Evolutionary conservation across 2,329 filamentous ascomycete genomes (phyloP).

Genomic region (Clonostachys sp.): DNA sequence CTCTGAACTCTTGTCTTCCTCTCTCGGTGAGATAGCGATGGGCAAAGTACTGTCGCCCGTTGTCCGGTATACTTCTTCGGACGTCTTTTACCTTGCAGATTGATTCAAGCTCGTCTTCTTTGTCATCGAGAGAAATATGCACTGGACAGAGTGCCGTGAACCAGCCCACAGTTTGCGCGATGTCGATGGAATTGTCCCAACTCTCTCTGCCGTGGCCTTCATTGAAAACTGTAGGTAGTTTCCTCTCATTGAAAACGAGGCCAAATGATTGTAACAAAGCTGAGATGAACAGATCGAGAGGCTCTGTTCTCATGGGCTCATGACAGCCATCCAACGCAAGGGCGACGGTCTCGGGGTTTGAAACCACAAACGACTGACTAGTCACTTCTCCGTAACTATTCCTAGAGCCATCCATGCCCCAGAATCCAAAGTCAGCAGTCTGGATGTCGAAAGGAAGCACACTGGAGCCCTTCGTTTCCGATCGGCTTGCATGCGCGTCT

Average conservation of each 20-base stretch:
- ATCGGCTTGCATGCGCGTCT: no score
- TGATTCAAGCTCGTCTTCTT: slow-evolving; percentile 1
- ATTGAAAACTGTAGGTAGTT: slow-evolving; percentile 17
- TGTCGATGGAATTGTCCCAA: slow-evolving; percentile 21
- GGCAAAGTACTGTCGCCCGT: slow-evolving; percentile 31
- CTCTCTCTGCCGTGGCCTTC: slow-evolving; percentile 29
- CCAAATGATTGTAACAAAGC: slow-evolving; percentile 18
- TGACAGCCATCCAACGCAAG: slow-evolving; percentile 21
- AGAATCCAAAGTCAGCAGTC: slow-evolving; percentile 12
- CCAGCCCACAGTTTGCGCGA: slow-evolving; percentile 30
- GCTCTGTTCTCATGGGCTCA: slow-evolving; percentile 20
- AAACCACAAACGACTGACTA: neutral
- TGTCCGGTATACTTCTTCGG: slow-evolving; percentile 16
- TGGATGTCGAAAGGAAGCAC: slow-evolving; percentile 7
- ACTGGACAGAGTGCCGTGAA: slow-evolving; percentile 28
- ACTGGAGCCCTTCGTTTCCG: slow-evolving; percentile 25
- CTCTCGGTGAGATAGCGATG: slow-evolving; percentile 22
- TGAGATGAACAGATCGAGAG: slow-evolving; percentile 25
- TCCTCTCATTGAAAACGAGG: slow-evolving; percentile 17
- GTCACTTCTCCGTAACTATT: neutral
- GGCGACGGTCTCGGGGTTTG: slow-evolving; percentile 3
- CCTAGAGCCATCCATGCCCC: slow-evolving; percentile 10
- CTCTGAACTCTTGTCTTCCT: slow-evolving; percentile 19
- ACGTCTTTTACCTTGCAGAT: slow-evolving; percentile 9
- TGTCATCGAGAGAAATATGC: slow-evolving; percentile 4